These are phyloP conservation scores for Amanita rimosa DNA, from an alignment of 768 basidiomycete species.

Conservation along the genomic window DNA sequence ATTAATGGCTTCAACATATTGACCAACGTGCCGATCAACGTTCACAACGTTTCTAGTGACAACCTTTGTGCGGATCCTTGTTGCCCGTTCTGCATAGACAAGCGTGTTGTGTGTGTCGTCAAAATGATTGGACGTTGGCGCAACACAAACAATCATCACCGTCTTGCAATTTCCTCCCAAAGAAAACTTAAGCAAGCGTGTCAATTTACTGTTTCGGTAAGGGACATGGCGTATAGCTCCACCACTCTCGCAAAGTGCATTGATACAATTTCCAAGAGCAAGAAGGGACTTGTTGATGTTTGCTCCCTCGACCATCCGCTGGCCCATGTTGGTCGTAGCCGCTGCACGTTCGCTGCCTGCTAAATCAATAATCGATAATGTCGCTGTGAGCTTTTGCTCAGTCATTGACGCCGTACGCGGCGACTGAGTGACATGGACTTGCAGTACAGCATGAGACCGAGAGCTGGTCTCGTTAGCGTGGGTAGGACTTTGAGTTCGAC, in stretches of 20 bases:
- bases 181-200: constrained; percentile 93
- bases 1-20: constrained; percentile 92
- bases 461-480: constrained; percentile 96
- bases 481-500: constrained; percentile 87
- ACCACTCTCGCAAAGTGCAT: constrained; percentile 92
- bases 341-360: constrained; percentile 96
- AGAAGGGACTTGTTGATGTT: constrained; percentile 99
- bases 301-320: constrained; percentile 96
- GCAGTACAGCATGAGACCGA: constrained; percentile 94
- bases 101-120: constrained; percentile 99
- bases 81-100: constrained; percentile 94
- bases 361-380: constrained; percentile 94
- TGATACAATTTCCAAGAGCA: constrained; percentile 96
- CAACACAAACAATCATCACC: constrained; percentile 98
- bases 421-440: constrained; percentile 85
- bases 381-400: constrained; percentile 76
- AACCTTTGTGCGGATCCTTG: constrained; percentile 97
- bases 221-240: constrained; percentile 85
- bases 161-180: constrained; percentile 99
- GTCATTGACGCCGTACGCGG: constrained; percentile 79
- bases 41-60: constrained; percentile 93
- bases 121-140: constrained; percentile 90
- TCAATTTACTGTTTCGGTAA: constrained; percentile 97
- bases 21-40: constrained; percentile 89
- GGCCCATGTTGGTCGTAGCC: constrained; percentile 94